Evolutionary conservation across 768 basidiomycete species (phyloP), one percentile per base, ranked within the genome.

Genomic region (Tulasnella calospora): DNA sequence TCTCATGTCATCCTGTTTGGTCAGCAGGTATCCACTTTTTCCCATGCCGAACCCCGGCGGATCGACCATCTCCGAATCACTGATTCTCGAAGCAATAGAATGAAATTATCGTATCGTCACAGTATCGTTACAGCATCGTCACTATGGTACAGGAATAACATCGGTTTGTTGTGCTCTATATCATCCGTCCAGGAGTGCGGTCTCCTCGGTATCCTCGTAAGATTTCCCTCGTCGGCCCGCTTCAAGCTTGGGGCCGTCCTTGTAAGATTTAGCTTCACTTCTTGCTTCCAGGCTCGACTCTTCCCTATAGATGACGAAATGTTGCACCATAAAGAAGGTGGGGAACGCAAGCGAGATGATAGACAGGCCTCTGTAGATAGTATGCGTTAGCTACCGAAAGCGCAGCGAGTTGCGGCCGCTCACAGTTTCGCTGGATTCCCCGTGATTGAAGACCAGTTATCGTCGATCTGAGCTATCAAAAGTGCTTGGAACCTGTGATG

Each of bases 261-360:
- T 13, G 30, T 57, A 57, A 57, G 23, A 57, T 27, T 27, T 27
- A 13, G 55, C 3, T 13, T 57, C n/a, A 27, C 4, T 7, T n/a
- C 55, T 57, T 57, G 55, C 7, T 5, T 57, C 55, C 6, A 57
- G 55, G 55, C 27, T 27, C 12, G 51, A 27, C 9, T 17, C 0
- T 15, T 61, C 57, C 12, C 57, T 71, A 73, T 84, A 84, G 8
- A 84, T 79, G 21, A 83, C 77, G 79, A 81, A 85, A 76, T 84
- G 84, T 80, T 84, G 84, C 0, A 82, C 27, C 23, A 84, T 69
- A 80, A 84, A 85, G 61, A 84, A 36, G 15, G 76, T 0, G 80
- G 84, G 82, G 83, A 84, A 84, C 30, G 71, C 70, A 67, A 84
- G 81, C 0, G 83, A 77, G 41, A 84, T 80, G 44, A 83, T 41